Evolutionary conservation across 1,284 basidiomycete species (phyloP).

Genomic region (Ceratobasidium sp.): DNA sequence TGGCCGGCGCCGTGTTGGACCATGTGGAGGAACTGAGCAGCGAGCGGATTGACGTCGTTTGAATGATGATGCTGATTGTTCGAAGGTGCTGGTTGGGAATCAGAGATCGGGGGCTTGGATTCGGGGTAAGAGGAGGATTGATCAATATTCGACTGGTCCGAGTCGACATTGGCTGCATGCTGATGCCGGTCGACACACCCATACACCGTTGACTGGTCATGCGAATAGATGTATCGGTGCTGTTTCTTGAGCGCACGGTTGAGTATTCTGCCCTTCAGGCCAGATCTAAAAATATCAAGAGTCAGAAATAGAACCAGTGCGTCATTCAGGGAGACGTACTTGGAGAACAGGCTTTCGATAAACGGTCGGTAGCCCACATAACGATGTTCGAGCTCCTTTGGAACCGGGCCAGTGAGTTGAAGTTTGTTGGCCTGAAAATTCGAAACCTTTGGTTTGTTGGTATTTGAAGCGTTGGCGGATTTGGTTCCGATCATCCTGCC

Average conservation of each 20-base stretch:
- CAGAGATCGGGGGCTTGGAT: background rate
- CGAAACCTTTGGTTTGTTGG: conserved; percentile 42
- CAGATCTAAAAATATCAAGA: conserved; percentile 40
- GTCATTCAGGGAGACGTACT: conserved; percentile 34
- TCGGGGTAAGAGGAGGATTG: background rate
- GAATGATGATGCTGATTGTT: background rate
- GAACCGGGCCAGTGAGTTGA: conserved; percentile 57
- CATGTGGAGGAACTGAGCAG: conserved; percentile 56
- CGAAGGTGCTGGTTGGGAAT: background rate
- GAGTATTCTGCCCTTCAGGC: conserved; percentile 53
- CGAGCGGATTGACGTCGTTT: conserved; percentile 47
- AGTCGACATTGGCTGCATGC: conserved; percentile 9
- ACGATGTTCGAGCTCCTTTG: conserved; percentile 55
- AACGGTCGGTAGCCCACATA: conserved; percentile 58
- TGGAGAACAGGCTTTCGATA: conserved; percentile 55
- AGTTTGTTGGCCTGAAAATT: conserved; percentile 59
- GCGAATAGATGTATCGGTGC: conserved; percentile 56
- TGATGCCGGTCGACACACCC: conserved; percentile 48
- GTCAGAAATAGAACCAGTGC: background rate
- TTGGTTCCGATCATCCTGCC: conserved; percentile 45
- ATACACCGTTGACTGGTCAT: conserved; percentile 53
- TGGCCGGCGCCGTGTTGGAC: conserved; percentile 55
- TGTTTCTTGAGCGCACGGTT: conserved; percentile 56
- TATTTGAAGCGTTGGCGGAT: conserved; percentile 32
- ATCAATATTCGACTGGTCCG: background rate